phyloP scores from a whole-genome alignment of 1,284 basidiomycete genomes.

The Fistulinella cinereoalba region DNA sequence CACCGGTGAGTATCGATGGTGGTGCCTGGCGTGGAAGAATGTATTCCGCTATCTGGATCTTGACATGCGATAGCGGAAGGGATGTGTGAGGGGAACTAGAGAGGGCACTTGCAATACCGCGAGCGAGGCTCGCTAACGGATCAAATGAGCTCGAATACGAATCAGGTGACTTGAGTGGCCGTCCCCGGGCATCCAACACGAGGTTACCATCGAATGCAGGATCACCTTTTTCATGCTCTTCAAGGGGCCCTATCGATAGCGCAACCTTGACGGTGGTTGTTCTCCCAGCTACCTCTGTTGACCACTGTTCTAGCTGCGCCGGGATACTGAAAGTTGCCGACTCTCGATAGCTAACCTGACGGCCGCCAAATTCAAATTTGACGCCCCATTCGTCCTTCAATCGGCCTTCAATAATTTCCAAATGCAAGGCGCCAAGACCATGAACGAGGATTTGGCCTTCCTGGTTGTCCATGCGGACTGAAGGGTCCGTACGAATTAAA shows the following conservation, averaged over 20 bases:
- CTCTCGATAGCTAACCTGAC: conserved; percentile 81
- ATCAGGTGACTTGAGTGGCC: conserved; percentile 54
- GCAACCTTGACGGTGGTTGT: conserved; percentile 44
- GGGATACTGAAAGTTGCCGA: conserved; percentile 46
- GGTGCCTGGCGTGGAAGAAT: conserved; percentile 42
- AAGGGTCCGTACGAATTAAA: conserved; percentile 84
- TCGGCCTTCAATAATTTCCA: conserved; percentile 83
- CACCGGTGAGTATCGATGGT: conserved; percentile 59
- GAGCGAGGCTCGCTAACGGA: conserved; percentile 50
- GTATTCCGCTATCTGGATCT: conserved; percentile 50
- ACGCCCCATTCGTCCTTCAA: conserved; percentile 79
- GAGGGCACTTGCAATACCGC: conserved; percentile 65
- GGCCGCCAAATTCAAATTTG: conserved; percentile 72
- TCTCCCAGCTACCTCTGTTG: conserved; percentile 59
- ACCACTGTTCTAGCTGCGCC: conserved; percentile 46
- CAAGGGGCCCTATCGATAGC: conserved; percentile 53
- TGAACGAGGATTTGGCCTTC: conserved; percentile 84
- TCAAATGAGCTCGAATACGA: conserved; percentile 43
- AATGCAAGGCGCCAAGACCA: conserved; percentile 81
- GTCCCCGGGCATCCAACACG: conserved; percentile 53
- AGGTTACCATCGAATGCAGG: conserved; percentile 72
- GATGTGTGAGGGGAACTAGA: conserved; percentile 76
- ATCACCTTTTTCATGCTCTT: conserved; percentile 57
- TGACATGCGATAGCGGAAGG: conserved; percentile 61
- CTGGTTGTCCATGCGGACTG: conserved; percentile 70